These are phyloP conservation scores for Mycena vitilis DNA, from an alignment of 768 basidiomycete species.

Conservation along the genomic window DNA sequence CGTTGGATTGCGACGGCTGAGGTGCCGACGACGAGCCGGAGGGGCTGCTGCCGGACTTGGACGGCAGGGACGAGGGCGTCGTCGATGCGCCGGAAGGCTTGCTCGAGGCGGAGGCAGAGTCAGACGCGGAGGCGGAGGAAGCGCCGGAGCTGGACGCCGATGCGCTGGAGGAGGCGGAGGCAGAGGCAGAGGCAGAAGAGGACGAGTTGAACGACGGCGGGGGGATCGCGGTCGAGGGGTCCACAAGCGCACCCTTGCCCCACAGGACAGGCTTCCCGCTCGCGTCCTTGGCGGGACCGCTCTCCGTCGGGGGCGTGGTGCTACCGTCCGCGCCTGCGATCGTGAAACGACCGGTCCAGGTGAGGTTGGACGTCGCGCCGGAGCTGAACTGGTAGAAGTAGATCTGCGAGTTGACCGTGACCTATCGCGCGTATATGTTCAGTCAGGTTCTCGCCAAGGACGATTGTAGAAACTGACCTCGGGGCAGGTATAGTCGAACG, in stretches of 20 bases:
- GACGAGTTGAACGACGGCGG: constrained; percentile 45
- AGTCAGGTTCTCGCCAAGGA: background rate
- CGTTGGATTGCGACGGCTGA: constrained; percentile 10
- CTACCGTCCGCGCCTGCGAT: constrained; percentile 66
- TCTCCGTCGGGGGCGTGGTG: constrained; percentile 62
- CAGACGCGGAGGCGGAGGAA: background rate
- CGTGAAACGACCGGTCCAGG: constrained; percentile 84
- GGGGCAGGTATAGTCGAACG: constrained; percentile 73
- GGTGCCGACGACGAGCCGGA: background rate
- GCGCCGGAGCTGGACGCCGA: background rate
- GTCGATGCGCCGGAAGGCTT: background rate
- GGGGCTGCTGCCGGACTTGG: background rate
- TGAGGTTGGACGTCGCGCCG: constrained; percentile 49
- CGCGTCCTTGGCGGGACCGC: constrained; percentile 52
- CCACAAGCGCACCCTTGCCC: constrained; percentile 71
- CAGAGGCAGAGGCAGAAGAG: no score
- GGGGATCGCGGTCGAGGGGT: constrained; percentile 53
- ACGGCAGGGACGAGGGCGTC: background rate
- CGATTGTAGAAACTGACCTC: constrained; percentile 50
- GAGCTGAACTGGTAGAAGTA: constrained; percentile 87
- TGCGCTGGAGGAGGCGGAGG: background rate
- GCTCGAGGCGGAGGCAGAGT: background rate
- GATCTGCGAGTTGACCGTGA: constrained; percentile 70
- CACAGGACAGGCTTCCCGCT: constrained; percentile 66
- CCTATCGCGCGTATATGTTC: constrained; percentile 49